Percentiles rank a stretch among this genome's conserved stretches.
Evolutionary conservation across 306 rosid genomes (phyloP).

Genomic region (Trifolium dubium): DNA sequence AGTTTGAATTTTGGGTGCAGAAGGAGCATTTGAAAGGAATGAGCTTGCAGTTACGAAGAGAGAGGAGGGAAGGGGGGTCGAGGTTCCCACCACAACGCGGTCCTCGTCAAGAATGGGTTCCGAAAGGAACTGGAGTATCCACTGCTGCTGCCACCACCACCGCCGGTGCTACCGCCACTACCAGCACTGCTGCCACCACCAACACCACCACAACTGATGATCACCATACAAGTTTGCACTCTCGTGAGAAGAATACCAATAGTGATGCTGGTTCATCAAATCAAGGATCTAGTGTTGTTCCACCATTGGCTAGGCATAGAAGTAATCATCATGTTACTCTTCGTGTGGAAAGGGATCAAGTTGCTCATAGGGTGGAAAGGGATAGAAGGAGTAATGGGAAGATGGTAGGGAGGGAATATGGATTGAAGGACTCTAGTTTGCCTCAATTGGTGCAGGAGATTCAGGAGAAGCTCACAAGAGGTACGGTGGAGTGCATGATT

Average conservation of each 20-base stretch:
- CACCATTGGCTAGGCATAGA: slow-evolving; percentile 29
- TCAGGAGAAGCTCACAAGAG: slow-evolving; percentile 74
- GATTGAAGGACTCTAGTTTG: slow-evolving; percentile 48
- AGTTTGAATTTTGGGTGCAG: slow-evolving; percentile 36
- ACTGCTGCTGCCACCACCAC: neutral
- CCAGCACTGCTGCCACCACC: too few species aligned
- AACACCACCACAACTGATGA: neutral
- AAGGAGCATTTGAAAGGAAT: slow-evolving; percentile 44
- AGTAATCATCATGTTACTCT: slow-evolving; percentile 36
- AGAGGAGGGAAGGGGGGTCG: slow-evolving; percentile 68
- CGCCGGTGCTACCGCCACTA: too few species aligned
- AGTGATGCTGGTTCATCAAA: slow-evolving; percentile 33
- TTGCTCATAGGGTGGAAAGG: neutral
- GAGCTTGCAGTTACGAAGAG: slow-evolving; percentile 57
- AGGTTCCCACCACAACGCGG: slow-evolving; percentile 50
- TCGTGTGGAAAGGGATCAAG: slow-evolving; percentile 41
- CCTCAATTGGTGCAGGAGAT: slow-evolving; percentile 86
- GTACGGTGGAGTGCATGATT: slow-evolving; percentile 87
- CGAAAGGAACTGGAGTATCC: slow-evolving; percentile 52
- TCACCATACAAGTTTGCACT: slow-evolving; percentile 13
- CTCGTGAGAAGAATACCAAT: slow-evolving; percentile 7
- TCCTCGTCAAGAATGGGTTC: slow-evolving; percentile 71
- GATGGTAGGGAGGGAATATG: slow-evolving; percentile 46
- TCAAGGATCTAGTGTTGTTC: slow-evolving; percentile 29
- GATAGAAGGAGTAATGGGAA: slow-evolving; percentile 51